These are phyloP conservation scores for Hypoxylon sp. DNA, from an alignment of 2,329 filamentous ascomycete species.

Conservation along the genomic window DNA sequence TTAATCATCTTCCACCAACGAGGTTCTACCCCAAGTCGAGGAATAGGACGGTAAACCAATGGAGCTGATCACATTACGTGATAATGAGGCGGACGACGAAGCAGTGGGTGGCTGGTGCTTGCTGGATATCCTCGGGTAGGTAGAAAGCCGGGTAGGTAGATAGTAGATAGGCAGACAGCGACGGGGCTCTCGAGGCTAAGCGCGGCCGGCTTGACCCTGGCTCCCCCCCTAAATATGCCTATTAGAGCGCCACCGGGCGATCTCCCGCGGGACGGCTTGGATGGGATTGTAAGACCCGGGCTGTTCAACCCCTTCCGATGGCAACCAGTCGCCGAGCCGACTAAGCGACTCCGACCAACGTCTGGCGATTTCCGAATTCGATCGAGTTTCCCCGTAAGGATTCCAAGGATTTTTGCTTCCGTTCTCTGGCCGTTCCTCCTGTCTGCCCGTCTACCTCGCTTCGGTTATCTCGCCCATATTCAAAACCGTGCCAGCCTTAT, in stretches of 20 bases:
- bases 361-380: neutral
- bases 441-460: neutral
- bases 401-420: neutral
- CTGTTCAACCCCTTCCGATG: neutral
- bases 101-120: neutral
- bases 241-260: neutral
- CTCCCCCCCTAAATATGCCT: neutral
- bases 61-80: neutral
- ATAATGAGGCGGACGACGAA: conserved; percentile 3
- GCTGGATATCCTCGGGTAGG: neutral
- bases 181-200: neutral
- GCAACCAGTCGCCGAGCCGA: neutral
- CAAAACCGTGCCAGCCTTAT: neutral
- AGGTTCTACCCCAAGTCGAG: neutral
- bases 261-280: neutral
- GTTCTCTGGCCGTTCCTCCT: neutral
- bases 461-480: neutral
- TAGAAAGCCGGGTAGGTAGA: too few relatives aligned
- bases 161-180: neutral
- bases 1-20: neutral
- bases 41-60: neutral
- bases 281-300: neutral
- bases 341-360: neutral
- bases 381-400: neutral
- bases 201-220: neutral